phyloP scores from a whole-genome alignment of 176 grass and related monocot species.

The Rhynchospora breviuscula region DNA sequence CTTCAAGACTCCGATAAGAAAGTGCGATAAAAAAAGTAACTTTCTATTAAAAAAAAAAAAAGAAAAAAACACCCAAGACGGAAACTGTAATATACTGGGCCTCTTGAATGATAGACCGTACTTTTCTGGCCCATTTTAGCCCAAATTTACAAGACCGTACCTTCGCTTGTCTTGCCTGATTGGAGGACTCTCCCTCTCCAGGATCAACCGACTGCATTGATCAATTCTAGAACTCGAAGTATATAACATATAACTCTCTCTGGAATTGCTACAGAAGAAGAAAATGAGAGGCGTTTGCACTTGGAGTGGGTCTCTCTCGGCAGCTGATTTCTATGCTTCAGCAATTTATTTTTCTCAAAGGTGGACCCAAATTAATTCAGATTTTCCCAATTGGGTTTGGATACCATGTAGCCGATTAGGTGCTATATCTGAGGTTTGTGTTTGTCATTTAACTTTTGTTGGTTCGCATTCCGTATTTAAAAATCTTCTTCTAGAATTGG shows the following conservation, averaged over 20 bases:
- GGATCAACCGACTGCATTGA: no score
- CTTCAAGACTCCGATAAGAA: neutral
- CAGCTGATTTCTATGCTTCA: conserved; percentile 44
- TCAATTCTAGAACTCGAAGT: neutral
- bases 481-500: neutral
- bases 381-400: conserved; percentile 71
- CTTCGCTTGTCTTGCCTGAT: no score
- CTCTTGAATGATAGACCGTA: no score
- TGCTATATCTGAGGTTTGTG: conserved; percentile 30
- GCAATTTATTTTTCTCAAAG: conserved; percentile 38
- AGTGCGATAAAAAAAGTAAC: neutral
- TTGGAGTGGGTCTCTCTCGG: conserved; percentile 44
- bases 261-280: neutral
- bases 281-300: conserved; percentile 34
- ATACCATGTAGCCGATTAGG: conserved; percentile 40
- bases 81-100: no score
- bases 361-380: conserved; percentile 49
- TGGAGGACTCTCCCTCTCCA: no score
- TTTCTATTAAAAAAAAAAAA: no score
- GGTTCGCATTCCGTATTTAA: neutral
- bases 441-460: neutral
- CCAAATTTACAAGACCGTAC: no score
- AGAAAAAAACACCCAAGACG: no score
- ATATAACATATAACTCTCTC: neutral
- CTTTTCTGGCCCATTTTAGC: no score